Base-by-base conservation (phyloP, 106 monocot genomes). In the Dioscorea zingiberensis region DNA sequence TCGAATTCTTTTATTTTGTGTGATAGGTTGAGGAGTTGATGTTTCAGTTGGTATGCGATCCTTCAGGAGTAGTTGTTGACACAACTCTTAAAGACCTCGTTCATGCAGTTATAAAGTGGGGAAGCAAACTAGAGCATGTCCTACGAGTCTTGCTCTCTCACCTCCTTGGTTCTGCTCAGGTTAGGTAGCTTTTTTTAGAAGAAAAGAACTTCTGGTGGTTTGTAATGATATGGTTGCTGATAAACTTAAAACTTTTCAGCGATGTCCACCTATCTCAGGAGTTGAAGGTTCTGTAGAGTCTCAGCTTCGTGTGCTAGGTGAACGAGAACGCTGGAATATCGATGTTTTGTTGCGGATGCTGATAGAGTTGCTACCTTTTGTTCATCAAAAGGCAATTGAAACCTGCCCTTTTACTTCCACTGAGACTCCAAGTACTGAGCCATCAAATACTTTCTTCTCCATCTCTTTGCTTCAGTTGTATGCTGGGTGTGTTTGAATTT, bases 241-340 rank as follows among this genome's bases (percentile, higher is more conserved):
- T 54, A 55, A 38, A 38, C 38, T 38, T 38, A 38, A 38, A 38
- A 64, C 51, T 66, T 62, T 32, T 63, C 88, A 97, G 97, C 71
- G 97, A 21, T 97, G 97, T 61, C 86, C 92, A 21, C 92, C 97
- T 58, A 8, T 97, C 76, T 97, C 97, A 45, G 97, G 88, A 53
- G 97, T 97, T 73, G 88, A 86, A 81, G 88, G 83, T 63, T 81
- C 92, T 62, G 72, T 84, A 49, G 88, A 97, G 60, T 92, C 92
- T 67, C 81, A 97, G 49, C 75, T 97, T 63, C 88, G 82, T 69
- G 83, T 86, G 71, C 77, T 97, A 62, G 92, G 92, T 53, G 97
- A 97, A 71, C 71, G 77, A 62, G 97, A 92, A 68, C 88, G 95
- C n/a, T 97, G 91, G 95, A 92, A 86, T 72, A 79, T 97, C 72